A percentile compares a stretch with the other conserved stretches of the same genome.
These are phyloP conservation scores for Clonostachys rhizophaga DNA, from an alignment of 2,329 filamentous ascomycete species.

Conservation along the genomic window DNA sequence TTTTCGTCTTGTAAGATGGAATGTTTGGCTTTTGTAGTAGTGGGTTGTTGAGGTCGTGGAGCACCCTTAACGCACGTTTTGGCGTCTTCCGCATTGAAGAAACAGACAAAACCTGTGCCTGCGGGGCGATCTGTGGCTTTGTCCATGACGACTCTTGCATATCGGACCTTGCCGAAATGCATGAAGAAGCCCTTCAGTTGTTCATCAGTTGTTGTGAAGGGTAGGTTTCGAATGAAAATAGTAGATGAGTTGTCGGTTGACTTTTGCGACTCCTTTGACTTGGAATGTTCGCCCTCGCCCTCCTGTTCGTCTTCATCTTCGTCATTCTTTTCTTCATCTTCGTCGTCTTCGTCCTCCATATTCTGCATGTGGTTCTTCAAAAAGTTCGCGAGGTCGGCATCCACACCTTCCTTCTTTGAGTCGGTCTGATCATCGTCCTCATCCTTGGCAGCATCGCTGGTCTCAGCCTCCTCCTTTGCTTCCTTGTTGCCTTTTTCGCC, in stretches of 20 bases:
- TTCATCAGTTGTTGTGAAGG: slow-evolving; percentile 82
- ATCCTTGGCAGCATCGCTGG: slow-evolving; percentile 18
- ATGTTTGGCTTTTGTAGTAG: slow-evolving; percentile 62
- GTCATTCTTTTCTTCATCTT: slow-evolving; percentile 36
- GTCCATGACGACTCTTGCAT: slow-evolving; percentile 89
- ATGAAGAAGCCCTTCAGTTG: slow-evolving; percentile 79
- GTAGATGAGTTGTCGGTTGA: slow-evolving; percentile 67
- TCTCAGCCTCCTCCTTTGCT: slow-evolving; percentile 18
- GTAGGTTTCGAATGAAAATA: slow-evolving; percentile 89
- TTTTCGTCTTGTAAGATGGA: slow-evolving; percentile 87
- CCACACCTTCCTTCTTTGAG: slow-evolving; percentile 32
- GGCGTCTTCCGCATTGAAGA: slow-evolving; percentile 72
- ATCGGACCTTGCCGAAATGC: slow-evolving; percentile 84
- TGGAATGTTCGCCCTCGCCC: slow-evolving; percentile 7
- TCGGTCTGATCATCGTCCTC: slow-evolving; percentile 19
- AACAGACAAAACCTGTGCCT: slow-evolving; percentile 94
- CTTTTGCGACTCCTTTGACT: slow-evolving; percentile 14
- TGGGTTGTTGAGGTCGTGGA: slow-evolving; percentile 51
- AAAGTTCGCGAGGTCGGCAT: slow-evolving; percentile 47
- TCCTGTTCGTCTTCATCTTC: slow-evolving; percentile 37
- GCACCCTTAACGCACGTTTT: slow-evolving; percentile 71
- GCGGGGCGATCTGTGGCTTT: slow-evolving; percentile 78
- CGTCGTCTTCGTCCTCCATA: slow-evolving; percentile 51
- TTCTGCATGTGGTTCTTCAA: slow-evolving; percentile 54
- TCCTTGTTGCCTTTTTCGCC: slow-evolving; percentile 26